Evolutionary conservation across 495 filamentous ascomycete species (phyloP).

Genomic region (Neurospora sp.): DNA sequence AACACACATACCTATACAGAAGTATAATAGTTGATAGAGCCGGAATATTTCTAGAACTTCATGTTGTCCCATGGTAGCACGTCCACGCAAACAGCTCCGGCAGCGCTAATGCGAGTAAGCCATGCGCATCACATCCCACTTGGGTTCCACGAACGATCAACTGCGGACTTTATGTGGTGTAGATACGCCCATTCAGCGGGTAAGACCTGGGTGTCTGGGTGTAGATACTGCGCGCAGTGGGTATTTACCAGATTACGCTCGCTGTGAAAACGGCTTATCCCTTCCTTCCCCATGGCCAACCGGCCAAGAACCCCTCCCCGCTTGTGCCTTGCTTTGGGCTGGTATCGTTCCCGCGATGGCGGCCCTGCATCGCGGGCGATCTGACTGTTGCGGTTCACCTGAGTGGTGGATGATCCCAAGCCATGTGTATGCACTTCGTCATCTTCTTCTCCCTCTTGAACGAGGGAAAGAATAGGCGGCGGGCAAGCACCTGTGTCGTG

Average conservation of each 20-base stretch:
- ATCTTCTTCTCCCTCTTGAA: background rate
- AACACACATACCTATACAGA: background rate
- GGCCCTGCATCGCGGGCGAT: conserved; percentile 10
- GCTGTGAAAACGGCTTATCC: background rate
- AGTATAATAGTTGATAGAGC: background rate
- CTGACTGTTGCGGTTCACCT: background rate
- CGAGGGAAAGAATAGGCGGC: background rate
- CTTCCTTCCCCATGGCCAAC: background rate
- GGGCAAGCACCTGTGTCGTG: background rate
- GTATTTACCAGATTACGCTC: background rate
- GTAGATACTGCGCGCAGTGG: background rate
- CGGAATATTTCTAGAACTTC: background rate
- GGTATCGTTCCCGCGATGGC: conserved; percentile 7
- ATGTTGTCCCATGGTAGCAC: background rate
- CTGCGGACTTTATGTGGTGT: background rate
- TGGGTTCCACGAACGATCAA: background rate
- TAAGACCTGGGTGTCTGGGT: background rate
- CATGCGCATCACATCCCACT: background rate
- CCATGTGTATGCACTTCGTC: background rate
- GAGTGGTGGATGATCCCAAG: background rate
- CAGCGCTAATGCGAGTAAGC: background rate
- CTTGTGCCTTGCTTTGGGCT: background rate
- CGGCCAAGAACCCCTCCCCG: background rate
- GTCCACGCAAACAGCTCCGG: background rate
- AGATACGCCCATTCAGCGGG: background rate